Evolutionary conservation across 192 early-diverging fungal species (phyloP).

Genomic region (Gorgonomyces haynaldii): DNA sequence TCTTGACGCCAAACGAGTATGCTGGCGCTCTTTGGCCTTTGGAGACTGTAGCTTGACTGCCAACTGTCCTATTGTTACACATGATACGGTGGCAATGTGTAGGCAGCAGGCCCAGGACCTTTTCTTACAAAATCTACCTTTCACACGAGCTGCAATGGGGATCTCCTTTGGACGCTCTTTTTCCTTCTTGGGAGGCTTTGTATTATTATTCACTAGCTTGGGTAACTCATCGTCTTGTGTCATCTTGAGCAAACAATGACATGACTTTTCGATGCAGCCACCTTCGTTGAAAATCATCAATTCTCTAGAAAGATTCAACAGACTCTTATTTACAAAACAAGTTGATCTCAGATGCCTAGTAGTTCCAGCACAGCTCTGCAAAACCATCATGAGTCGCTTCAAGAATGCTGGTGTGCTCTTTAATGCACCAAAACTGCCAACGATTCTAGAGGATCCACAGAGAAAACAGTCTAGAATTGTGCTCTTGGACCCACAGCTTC

Average conservation of each 20-base stretch:
- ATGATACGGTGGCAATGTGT: conserved; percentile 41
- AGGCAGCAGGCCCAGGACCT: conserved; percentile 50
- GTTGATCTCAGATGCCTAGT: neutral
- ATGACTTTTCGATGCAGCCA: too few relatives aligned
- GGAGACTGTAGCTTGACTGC: conserved; percentile 29
- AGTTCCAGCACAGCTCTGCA: neutral
- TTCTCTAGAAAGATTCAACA: neutral
- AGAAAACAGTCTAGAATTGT: conserved; percentile 14
- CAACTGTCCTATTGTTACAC: conserved; percentile 27
- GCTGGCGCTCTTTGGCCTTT: conserved; percentile 35
- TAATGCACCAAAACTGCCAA: too few relatives aligned
- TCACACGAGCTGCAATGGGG: conserved; percentile 40
- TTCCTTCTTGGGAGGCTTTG: conserved; percentile 11
- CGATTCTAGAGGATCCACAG: neutral
- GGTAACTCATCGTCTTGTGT: neutral
- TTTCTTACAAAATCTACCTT: conserved; percentile 22
- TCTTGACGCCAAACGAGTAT: conserved; percentile 45
- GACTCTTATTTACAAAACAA: conserved; percentile 5
- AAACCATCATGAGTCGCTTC: neutral
- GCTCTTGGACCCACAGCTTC: conserved; percentile 36
- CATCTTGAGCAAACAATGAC: too few relatives aligned
- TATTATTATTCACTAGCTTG: neutral
- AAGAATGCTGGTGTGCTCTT: too few relatives aligned
- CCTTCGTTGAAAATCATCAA: too few relatives aligned
- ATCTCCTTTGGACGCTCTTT: too few relatives aligned